A percentile compares a stretch with the other conserved stretches of the same genome.
These are phyloP conservation scores for Rubus idaeus DNA, from an alignment of 306 rosid species.

Conservation along the genomic window DNA sequence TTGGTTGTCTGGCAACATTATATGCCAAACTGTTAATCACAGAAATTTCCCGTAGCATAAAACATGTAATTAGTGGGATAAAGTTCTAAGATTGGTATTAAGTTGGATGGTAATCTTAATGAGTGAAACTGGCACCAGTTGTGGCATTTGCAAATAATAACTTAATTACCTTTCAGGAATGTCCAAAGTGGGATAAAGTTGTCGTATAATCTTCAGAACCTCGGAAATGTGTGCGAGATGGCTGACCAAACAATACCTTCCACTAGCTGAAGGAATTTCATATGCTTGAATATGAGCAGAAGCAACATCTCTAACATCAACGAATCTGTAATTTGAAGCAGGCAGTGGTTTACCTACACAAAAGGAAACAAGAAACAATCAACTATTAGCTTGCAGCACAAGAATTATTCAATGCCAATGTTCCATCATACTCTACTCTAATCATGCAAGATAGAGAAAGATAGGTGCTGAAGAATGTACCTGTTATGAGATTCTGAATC, in stretches of 20 bases:
- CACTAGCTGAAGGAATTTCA: slow-evolving; percentile 32
- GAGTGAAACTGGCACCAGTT: background rate
- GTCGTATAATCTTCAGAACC: slow-evolving; percentile 1
- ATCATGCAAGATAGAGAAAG: background rate
- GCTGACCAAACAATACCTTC: slow-evolving; percentile 31
- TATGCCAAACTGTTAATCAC: background rate
- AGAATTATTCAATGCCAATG: background rate
- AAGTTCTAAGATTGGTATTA: background rate
- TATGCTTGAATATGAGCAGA: slow-evolving; percentile 29
- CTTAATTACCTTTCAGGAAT: slow-evolving; percentile 18
- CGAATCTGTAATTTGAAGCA: background rate
- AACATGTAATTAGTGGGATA: background rate
- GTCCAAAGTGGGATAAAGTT: slow-evolving; percentile 15
- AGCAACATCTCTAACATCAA: slow-evolving; percentile 34
- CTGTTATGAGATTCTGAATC: slow-evolving; percentile 1
- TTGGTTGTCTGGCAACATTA: background rate
- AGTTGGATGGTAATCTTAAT: background rate
- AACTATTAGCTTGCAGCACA: background rate
- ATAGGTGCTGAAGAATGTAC: background rate
- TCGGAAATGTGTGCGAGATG: background rate
- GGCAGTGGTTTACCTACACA: background rate
- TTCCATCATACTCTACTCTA: background rate
- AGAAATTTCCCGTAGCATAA: background rate
- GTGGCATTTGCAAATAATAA: background rate
- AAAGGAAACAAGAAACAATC: background rate